Percentiles rank a stretch among this genome's conserved stretches.
Evolutionary conservation across 1,284 basidiomycete species (phyloP).

Genomic region (Pholiota adiposa): DNA sequence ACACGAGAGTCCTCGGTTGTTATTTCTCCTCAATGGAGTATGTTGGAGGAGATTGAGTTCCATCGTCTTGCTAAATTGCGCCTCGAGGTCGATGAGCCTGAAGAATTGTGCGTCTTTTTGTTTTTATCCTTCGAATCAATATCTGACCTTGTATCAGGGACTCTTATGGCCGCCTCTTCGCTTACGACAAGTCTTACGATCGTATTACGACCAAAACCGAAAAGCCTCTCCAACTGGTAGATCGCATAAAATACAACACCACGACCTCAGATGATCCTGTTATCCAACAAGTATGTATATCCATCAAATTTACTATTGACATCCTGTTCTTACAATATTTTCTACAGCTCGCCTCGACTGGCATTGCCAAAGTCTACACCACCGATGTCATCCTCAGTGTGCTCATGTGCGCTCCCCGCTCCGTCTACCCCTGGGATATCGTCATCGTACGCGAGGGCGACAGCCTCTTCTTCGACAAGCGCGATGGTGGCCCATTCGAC

Average conservation of each 20-base stretch:
- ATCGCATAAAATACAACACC: constrained; percentile 96
- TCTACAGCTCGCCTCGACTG: constrained; percentile 74
- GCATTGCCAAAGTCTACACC: constrained; percentile 86
- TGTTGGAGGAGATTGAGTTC: constrained; percentile 98
- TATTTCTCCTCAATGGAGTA: constrained; percentile 90
- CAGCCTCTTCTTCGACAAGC: constrained; percentile 97
- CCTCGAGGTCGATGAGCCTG: constrained; percentile 90
- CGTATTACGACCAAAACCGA: constrained; percentile 94
- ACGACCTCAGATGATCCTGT: constrained; percentile 98
- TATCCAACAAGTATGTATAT: constrained; percentile 75
- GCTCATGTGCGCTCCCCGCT: constrained; percentile 95
- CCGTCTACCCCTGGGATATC: constrained; percentile 99
- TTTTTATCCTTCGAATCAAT: constrained; percentile 14
- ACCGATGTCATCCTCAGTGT: constrained; percentile 97
- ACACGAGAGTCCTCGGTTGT: constrained; percentile 94
- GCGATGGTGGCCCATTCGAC: constrained; percentile 96
- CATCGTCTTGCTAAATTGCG: constrained; percentile 90
- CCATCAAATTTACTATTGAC: constrained; percentile 2
- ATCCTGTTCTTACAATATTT: constrained; percentile 14
- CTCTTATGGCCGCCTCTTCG: constrained; percentile 87
- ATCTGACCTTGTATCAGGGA: constrained; percentile 54
- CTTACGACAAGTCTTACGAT: constrained; percentile 96
- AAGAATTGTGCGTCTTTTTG: constrained; percentile 70
- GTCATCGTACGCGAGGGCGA: constrained; percentile 93
- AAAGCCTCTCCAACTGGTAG: constrained; percentile 88